Evolutionary conservation across 208 protist genomes (phyloP), one percentile per base, ranked within the genome.

Genomic region (Crithidia fasciculata): DNA sequence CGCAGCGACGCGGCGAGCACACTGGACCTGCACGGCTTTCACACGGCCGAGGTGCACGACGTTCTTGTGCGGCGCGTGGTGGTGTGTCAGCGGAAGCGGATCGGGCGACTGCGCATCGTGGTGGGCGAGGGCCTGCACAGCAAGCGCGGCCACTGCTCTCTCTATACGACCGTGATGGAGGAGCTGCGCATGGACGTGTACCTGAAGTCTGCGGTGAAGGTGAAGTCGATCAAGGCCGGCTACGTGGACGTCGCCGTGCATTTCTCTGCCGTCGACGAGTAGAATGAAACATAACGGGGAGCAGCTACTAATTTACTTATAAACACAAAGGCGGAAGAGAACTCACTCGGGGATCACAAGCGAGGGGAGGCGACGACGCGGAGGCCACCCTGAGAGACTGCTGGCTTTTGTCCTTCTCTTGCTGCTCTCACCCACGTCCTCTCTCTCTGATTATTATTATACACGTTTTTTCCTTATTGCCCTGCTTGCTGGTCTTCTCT

Each of bases 1-100:
- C 36, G 55, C 9, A 55, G 9, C 16, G 66, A 85, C 41, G 61
- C 85, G 2, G 71, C 70, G 16, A 85, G 70, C 43, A 86, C 82
- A 16, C 76, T 96, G 5, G 92, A 96, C 63, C 72, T 96, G 15
- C 92, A 96, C 76, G 85, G 84, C 37, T 96, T 96, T 71, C 89
- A 96, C 76, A 74, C 78, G 18, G 65, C 78, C 2, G 92, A 96
- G 81, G 88, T 77, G 37, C 60, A 86, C 40, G 92, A 92, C 61
- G 86, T 95, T 47, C 64, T 94, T 44, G 70, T 71, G 12, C 91
- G 91, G 19, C 91, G 91, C 16, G 83, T 95, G 19, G 61, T 82
- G 41, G 61, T 92, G 37, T 93, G 88, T 76, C 62, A 74, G 41
- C 45, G 56, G 13, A 84, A 84, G 61, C 58, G 76, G 8, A 85